These are phyloP conservation scores for Ophiocordyceps camponoti-floridani DNA, from an alignment of 2,329 filamentous ascomycete genomes.

Conservation along the genomic window DNA sequence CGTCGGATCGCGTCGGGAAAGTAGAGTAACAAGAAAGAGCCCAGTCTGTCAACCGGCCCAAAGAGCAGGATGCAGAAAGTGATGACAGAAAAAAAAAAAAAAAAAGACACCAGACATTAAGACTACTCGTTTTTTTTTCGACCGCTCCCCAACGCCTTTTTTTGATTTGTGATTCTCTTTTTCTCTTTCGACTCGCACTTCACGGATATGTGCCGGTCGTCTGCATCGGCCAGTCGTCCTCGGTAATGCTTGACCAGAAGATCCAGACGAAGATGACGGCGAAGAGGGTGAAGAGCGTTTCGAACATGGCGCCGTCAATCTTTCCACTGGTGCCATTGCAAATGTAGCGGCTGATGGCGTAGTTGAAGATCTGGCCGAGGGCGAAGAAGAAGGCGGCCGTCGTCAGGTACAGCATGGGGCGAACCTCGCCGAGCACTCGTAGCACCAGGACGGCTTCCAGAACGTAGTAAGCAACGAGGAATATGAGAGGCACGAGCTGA, in stretches of 20 bases:
- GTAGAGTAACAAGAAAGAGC: not conserved
- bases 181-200: not conserved
- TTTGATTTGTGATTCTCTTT: not conserved
- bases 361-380: constrained; percentile 90
- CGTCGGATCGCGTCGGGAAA: not conserved
- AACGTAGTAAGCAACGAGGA: constrained; percentile 73
- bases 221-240: constrained; percentile 82
- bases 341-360: constrained; percentile 78
- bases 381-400: constrained; percentile 68
- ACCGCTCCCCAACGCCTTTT: not conserved
- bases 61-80: too few species aligned
- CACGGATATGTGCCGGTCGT: constrained; percentile 22
- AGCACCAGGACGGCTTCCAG: constrained; percentile 74
- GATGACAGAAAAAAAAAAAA: not conserved
- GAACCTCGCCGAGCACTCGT: constrained; percentile 67
- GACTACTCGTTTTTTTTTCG: not conserved
- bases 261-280: constrained; percentile 73
- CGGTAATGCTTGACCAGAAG: constrained; percentile 98
- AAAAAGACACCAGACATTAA: not conserved
- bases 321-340: constrained; percentile 68
- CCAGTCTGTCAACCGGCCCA: not conserved
- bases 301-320: constrained; percentile 85
- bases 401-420: constrained; percentile 80
- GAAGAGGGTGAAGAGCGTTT: constrained; percentile 80
- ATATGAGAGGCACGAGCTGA: constrained; percentile 73